Evolutionary conservation across 805 yeast genomes (phyloP), one percentile per base, ranked within the genome.

Genomic region (Metschnikowia rubicola): DNA sequence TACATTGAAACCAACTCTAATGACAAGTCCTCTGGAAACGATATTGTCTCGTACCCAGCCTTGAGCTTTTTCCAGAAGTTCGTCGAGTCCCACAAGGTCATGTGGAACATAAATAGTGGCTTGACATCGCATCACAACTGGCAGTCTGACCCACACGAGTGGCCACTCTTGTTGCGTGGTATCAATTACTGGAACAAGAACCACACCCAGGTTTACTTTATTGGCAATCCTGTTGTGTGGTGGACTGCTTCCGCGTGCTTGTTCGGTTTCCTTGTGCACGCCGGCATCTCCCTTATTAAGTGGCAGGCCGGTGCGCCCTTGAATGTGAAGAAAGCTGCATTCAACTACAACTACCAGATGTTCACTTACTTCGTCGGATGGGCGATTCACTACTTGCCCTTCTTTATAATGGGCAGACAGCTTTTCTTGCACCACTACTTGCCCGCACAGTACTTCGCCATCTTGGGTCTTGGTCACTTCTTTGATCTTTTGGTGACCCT

Each of bases 341-440:
- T 73, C 67, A 82, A 84, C 68, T 84, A 77, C 73, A 85, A 83
- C 60, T 70, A 78, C 44, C 86, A 84, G 58, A 76, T 77, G 29
- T 67, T 83, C 47, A 79, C 79, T 30, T 87, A 80, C 63, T 59
- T 82, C 35, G 59, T 79, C 8, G 96, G 95, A 37, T 88, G 90
- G 87, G 69, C 64, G 9, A 51, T 84, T 34, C 96, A 88, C 65
- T 84, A 79, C 62, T 62, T 75, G 45, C 95, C 96, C 55, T 86
- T 88, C 44, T 84, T 79, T 68, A 71, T 91, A 48, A 91, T 91
- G 98, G 90, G 83, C 21, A 83, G 98, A 70, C 97, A 91, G 70
- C 68, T 91, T 68, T 91, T 92, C 73, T 73, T 91, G 63, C 98
- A 91, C 67, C 98, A 91, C 67, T 92, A 92, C 66, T 70, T 94